Base-by-base conservation (phyloP, 2,329 filamentous ascomycete genomes). In the Neurospora crassa region DNA sequence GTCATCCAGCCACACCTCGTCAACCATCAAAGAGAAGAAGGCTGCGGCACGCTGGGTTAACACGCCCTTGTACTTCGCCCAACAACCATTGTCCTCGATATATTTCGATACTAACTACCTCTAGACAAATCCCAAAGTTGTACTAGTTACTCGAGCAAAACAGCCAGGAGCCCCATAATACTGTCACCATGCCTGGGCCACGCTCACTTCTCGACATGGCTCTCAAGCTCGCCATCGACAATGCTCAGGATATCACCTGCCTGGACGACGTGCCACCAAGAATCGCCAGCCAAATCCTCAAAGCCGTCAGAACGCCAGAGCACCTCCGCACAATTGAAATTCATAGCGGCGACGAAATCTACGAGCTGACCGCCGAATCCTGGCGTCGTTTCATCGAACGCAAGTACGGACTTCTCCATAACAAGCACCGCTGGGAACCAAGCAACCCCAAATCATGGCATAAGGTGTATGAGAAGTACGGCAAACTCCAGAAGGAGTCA, bases 311-410 rank as follows among this genome's bases (percentile, higher is more conserved):
- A 70, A 91, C 87, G 74, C 90, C 94, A 1, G 82, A 86, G 67
- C 94, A 97, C 79, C 88, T 98, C 41, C 90, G 88, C 76, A 78
- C 85, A 71, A 86, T 97, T 72, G 94, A 97, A 81, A 73, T 86
- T 69, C 89, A 90, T 77, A 94, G 90, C 5, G 29, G 53, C 53
- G 92, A 93, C 0, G 92, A 97, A 74, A 86, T 97, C 69, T 84
- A 87, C 73, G 88, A 89, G 45, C 84, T 91, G 71, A 90, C 90
- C 47, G 86, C 83, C 24, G 91, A 94, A 76, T 83, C 95, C 73
- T 97, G 95, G 95, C 81, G 89, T 59, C 86, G 88, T 40, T 87
- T 97, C 77, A 96, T 98, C 79, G 87, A 88, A 69, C 88, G 89
- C 68, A 90, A 97, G 76, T 92, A 97, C 73, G 89, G 89, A 1